phyloP scores from a whole-genome alignment of 192 early-diverging fungal species.

The Phlyctochytrium planicorne region DNA sequence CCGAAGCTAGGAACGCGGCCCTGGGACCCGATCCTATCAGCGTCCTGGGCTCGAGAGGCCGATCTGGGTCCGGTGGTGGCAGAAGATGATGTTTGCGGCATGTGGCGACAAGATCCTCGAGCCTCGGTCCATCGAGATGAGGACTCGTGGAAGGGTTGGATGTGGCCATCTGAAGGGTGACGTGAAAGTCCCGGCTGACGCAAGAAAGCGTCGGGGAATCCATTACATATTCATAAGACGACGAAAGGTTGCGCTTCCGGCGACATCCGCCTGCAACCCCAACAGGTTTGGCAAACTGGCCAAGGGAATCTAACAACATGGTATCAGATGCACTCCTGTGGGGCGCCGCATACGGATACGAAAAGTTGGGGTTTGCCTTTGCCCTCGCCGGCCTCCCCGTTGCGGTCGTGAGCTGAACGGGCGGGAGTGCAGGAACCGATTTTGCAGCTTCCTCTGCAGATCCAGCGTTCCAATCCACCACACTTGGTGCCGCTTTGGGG shows the following conservation, averaged over 20 bases:
- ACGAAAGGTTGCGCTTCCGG: not conserved
- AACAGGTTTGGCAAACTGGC: too few species aligned
- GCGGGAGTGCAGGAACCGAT: too few species aligned
- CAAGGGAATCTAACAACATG: not conserved
- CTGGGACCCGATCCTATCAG: not conserved
- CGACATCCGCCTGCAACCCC: not conserved
- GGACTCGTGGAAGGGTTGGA: not conserved
- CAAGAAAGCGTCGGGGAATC: not conserved
- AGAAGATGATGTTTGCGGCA: not conserved
- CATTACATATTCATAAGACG: not conserved
- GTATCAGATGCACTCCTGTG: not conserved
- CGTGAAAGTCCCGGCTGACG: not conserved
- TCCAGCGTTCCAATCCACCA: not conserved
- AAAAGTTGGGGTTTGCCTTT: not conserved
- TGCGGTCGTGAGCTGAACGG: not conserved
- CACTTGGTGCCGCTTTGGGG: not conserved
- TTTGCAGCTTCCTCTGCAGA: not conserved
- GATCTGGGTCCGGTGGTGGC: not conserved
- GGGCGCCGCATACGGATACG: not conserved
- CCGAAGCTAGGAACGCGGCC: not conserved
- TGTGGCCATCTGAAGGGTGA: not conserved
- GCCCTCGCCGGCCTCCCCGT: not conserved
- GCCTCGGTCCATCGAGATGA: not conserved
- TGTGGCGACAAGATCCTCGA: not conserved
- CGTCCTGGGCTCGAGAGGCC: not conserved